Evolutionary conservation across 169 alveolate genomes (phyloP).

Genomic region (Plasmodium inui): DNA sequence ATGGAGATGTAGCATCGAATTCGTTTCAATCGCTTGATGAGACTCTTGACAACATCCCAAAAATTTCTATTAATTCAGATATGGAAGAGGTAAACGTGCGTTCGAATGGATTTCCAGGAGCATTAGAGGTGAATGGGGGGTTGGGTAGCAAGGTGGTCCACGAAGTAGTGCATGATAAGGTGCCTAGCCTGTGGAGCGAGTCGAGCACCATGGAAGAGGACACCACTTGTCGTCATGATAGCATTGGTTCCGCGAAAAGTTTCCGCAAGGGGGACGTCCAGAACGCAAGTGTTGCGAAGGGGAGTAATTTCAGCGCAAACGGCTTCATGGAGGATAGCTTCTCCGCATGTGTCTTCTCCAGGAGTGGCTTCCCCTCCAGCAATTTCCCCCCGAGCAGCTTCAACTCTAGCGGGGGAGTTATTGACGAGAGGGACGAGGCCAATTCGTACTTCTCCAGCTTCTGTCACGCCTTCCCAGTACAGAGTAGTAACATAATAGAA

Average conservation of each 20-base stretch:
- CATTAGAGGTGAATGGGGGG: not conserved
- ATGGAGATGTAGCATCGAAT: slow-evolving; percentile 7
- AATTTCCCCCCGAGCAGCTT: not conserved
- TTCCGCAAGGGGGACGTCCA: not conserved
- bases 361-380: not conserved
- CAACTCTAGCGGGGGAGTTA: not conserved
- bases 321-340: not conserved
- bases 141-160: not conserved
- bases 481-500: slow-evolving; percentile 11
- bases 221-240: not conserved
- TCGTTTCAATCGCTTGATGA: slow-evolving; percentile 39
- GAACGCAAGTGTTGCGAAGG: not conserved
- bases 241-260: not conserved
- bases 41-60: not conserved
- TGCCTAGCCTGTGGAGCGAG: not conserved
- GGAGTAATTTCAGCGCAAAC: not conserved
- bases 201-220: not conserved
- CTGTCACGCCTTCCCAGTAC: not conserved
- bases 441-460: slow-evolving; percentile 16
- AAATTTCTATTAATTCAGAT: not conserved
- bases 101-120: not conserved
- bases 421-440: slow-evolving; percentile 19
- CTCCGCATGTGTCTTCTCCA: not conserved
- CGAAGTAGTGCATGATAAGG: not conserved
- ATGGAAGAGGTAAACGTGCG: not conserved